Evolutionary conservation across 768 basidiomycete species (phyloP), one percentile per base, ranked within the genome.

Genomic region (Fomitopsis pulvina): DNA sequence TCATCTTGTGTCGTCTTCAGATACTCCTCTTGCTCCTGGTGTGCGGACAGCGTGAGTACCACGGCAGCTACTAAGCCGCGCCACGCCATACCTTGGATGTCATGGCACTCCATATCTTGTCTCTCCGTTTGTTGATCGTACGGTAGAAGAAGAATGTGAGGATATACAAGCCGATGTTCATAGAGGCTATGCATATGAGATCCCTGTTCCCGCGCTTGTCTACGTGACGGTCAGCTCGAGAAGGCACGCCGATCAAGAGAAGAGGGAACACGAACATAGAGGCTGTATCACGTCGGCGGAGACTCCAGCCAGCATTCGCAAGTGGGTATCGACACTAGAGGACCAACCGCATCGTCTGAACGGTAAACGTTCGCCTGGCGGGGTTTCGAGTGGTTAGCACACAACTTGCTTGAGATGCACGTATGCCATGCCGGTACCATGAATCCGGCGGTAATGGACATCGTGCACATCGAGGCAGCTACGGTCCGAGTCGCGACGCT

Each of bases 121-220:
- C 76, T 54, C 79, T 65, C 24, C 67, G 61, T 32, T 63, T 62
- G 59, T 83, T 83, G 27, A 79, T 57, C 7, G 59, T 61, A 26
- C 73, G 73, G 59, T 84, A 84, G 65, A 79, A 85, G 52, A 77
- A 62, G 61, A 70, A 78, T 3, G 75, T 76, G 14, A 68, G 53
- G 22, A 73, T 66, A 58, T 81, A 83, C 3, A 82, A 59, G 20
- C 61, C 62, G 45, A 83, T 71, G 53, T 83, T 81, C 67, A 78
- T 74, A 40, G 57, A 69, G 38, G 71, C 70, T 42, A 85, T 70
- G n/a, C 65, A 73, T 34, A 85, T 76, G 22, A 85, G 70, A 20
- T 63, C 69, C 20, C 71, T 67, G 57, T 83, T 85, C 41, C 80
- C 84, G 37, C 73, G 70, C 60, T 78, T 79, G 60, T 84, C 80